Evolutionary conservation across 495 filamentous ascomycete species (phyloP), one percentile per base, ranked within the genome.

Genomic region (Penicillium diatomitis): DNA sequence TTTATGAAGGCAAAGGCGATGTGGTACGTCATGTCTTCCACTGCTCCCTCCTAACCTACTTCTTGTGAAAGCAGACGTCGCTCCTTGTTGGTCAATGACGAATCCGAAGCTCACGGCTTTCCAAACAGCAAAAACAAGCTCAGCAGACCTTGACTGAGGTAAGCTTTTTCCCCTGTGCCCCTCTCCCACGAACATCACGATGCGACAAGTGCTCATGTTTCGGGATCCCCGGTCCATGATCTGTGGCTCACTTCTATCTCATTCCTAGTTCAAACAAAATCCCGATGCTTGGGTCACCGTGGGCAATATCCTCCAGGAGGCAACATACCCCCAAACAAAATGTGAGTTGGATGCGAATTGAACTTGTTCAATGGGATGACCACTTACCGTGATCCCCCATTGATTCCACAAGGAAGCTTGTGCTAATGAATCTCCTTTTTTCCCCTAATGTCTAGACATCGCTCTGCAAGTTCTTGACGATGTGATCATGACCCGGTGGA

Each of bases 401-500:
- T 20, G 20, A 37, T 36, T 6, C 10, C 10, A 44, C 6, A 10
- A 20, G 20, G 32, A 48, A 41, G 35, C 46, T 42, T 47, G 33
- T 51, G 63, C 82, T 86, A 56, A 86, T 66, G 51, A 27, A 50
- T 20, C 2, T 20, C 20, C 20, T 20, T 20, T 20, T 20, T 20
- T 20, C 20, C 20, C 20, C 20, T 27, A 33, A 49, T 11, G 39
- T 54, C 10, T 38, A 96, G 88, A 94, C 67, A 78, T 97, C 60
- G 92, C 88, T 38, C 73, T 99, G 54, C 94, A 97, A 71, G 89
- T 99, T 47, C 81, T 97, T 43, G 94, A 99, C 68, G 87, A 86
- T 77, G 92, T 99, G 52, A 97, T 97, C 57, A 91, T 94, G 84
- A 99, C 94, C 40, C 83, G 91, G 70, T 97, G 92, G 94, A 99